phyloP scores from a whole-genome alignment of 2,329 filamentous ascomycete genomes.

The Nemania diffusa region DNA sequence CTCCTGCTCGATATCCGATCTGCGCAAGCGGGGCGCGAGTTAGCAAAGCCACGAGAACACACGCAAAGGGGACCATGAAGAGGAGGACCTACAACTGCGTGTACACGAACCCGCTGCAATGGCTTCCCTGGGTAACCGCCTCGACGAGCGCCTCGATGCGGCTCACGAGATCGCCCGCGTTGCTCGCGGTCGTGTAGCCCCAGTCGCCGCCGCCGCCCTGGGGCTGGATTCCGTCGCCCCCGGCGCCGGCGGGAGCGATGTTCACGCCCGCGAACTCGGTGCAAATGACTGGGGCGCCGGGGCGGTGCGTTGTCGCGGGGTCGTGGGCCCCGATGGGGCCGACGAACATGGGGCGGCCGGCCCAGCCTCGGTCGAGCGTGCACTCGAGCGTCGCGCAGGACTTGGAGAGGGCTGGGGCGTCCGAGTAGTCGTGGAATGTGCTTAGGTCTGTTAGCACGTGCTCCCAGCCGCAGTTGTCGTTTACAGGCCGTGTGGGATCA shows the following conservation, averaged over 20 bases:
- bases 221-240: conserved; percentile 34
- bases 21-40: no score
- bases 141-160: conserved; percentile 68
- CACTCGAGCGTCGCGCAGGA: conserved; percentile 64
- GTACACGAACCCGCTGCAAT: conserved; percentile 70
- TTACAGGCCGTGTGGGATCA: conserved; percentile 71
- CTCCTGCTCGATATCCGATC: conserved; percentile 73
- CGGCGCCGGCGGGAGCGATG: conserved; percentile 62
- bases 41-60: no score
- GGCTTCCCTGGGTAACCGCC: conserved; percentile 66
- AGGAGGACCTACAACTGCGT: conserved; percentile 66
- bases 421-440: conserved; percentile 75
- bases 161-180: conserved; percentile 67
- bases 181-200: conserved; percentile 74
- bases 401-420: conserved; percentile 64
- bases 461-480: conserved; percentile 79
- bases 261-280: conserved; percentile 77
- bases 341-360: conserved; percentile 65
- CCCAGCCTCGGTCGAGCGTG: conserved; percentile 63
- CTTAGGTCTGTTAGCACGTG: conserved; percentile 72
- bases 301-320: conserved; percentile 60
- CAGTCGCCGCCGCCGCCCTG: conserved; percentile 63
- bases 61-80: not conserved
- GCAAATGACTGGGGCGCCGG: conserved; percentile 70
- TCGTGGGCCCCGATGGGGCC: conserved; percentile 56